Base-by-base conservation (phyloP, 1,284 basidiomycete genomes). In the Cryptococcus sp. region DNA sequence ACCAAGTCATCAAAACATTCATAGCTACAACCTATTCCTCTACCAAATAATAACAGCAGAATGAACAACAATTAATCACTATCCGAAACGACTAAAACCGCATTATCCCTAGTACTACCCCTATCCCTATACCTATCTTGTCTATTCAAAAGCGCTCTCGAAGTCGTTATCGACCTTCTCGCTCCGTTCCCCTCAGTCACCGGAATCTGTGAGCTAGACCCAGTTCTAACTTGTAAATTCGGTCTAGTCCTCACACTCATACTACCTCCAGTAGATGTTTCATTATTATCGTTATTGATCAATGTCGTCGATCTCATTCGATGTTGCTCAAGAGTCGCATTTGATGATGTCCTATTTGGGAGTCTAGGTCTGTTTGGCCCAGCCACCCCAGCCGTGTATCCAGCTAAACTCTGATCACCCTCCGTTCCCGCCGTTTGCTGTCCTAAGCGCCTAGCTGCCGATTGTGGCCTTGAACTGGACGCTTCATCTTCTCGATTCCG, bases 11-110 rank as follows among this genome's bases (percentile, higher is more conserved):
- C n/a, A n/a, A 28, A 28, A 28, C 28, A n/a, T 28, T 11, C 28
- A 28, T 28, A 4, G 4, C 28, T 28, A 28, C 28, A 28, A 28
- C 28, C 28, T 28, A 28, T 5, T 28, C 28, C n/a, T n/a, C n/a
- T n/a, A 28, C 28, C 11, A 28, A 11, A 28, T 11, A 28, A 28
- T 11, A 28, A 28, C 28, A 28, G 28, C 28, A 28, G n/a, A n/a
- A n/a, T n/a, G n/a, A n/a, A 28, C 28, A 28, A 28, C 28, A 28
- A 28, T 28, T 11, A 28, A 28, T 43, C 40, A 19, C 36, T 57
- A 52, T 63, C 61, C 1, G 54, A 57, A 4, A 54, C 18, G 4
- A 63, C 55, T 7, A 59, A 56, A 21, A 61, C 42, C 18, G 62
- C 56, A 25, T 52, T 43, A 14, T 63, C 57, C 24, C 62, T 48